Evolutionary conservation across 2,329 filamentous ascomycete species (phyloP).

Genomic region (Claviceps sorghi): DNA sequence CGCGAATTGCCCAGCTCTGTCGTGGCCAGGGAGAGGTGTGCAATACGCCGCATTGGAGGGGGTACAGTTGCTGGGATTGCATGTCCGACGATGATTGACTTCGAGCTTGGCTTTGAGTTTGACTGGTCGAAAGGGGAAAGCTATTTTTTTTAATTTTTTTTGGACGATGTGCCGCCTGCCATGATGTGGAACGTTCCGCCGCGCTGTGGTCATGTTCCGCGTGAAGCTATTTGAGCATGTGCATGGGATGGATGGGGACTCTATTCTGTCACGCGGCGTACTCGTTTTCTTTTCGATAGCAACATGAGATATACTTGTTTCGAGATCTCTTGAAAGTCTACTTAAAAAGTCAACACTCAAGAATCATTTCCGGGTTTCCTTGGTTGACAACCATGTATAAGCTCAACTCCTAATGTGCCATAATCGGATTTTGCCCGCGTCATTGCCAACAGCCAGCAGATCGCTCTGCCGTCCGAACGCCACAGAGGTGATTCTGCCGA

Average conservation of each 20-base stretch:
- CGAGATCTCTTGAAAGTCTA: not conserved
- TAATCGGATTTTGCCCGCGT: conserved; percentile 71
- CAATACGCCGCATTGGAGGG: not conserved
- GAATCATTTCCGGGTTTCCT: not conserved
- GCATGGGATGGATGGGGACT: not conserved
- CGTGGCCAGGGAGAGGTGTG: not conserved
- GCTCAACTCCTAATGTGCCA: conserved; percentile 68
- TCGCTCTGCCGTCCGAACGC: conserved; percentile 53
- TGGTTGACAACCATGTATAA: not conserved
- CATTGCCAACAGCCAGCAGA: conserved; percentile 74
- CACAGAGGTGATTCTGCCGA: conserved; percentile 67
- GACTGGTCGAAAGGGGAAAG: not conserved
- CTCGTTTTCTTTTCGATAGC: not conserved
- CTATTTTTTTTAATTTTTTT: too few relatives aligned
- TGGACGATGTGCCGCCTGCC: not conserved
- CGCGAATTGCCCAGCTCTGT: not conserved
- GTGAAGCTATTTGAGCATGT: not conserved
- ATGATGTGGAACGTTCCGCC: not conserved
- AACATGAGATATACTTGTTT: not conserved
- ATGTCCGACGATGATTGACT: not conserved
- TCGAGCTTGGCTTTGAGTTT: not conserved
- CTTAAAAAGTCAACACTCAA: not conserved
- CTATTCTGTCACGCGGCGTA: not conserved
- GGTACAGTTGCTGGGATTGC: not conserved
- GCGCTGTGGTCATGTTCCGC: not conserved